Conservation (phyloP, 768 basidiomycete genomes). For the Collybiopsis luxurians region DNA sequence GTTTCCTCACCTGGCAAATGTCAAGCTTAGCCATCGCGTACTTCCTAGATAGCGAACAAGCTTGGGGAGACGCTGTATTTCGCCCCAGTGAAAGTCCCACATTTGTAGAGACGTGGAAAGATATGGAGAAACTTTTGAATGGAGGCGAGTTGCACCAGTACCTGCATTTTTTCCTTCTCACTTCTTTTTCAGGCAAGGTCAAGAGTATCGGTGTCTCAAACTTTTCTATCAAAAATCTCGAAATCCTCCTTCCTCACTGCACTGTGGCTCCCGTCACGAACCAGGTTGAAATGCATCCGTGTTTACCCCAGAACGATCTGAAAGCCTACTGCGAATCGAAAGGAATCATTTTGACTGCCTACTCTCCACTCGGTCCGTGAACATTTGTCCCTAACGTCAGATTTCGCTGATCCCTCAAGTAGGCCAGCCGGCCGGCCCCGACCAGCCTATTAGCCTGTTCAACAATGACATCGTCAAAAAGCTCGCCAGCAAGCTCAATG, state of each 20-base stretch:
- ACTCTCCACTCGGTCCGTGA: conserved; percentile 38
- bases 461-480: conserved; percentile 27
- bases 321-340: conserved; percentile 44
- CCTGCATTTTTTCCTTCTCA: neutral
- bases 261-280: conserved; percentile 51
- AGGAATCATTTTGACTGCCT: conserved; percentile 50
- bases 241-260: conserved; percentile 38
- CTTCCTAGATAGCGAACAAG: neutral
- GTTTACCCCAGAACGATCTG: conserved; percentile 49
- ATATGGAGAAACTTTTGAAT: conserved; percentile 28
- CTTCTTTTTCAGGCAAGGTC: conserved; percentile 32
- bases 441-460: conserved; percentile 25
- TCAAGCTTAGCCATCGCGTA: neutral
- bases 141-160: conserved; percentile 16
- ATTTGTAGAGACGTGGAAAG: conserved; percentile 25
- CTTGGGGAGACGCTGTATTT: conserved; percentile 2
- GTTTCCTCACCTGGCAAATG: neutral
- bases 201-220: conserved; percentile 57
- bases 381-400: neutral
- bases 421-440: conserved; percentile 11
- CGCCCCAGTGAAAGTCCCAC: conserved; percentile 23
- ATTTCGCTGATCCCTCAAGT: neutral
- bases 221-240: conserved; percentile 45
- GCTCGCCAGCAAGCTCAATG: conserved; percentile 31
- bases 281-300: conserved; percentile 58